Conservation (phyloP, 2,329 filamentous ascomycete genomes). For the Fusarium neocosmosporiellum region DNA sequence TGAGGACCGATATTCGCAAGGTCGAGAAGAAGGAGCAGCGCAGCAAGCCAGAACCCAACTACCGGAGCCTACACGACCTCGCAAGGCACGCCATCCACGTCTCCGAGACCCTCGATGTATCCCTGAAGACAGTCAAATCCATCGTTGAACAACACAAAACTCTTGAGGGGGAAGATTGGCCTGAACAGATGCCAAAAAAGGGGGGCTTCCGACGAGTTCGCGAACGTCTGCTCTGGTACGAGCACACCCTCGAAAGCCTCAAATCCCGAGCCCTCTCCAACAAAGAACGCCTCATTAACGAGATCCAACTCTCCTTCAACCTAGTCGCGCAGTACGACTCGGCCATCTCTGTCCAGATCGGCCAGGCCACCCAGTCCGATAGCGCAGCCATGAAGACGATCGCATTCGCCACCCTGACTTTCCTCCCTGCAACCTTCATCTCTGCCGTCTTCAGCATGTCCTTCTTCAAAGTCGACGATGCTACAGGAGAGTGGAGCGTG, state of each 20-base stretch:
- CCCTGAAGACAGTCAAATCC: constrained; percentile 44
- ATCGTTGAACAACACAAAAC: constrained; percentile 48
- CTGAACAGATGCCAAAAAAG: neutral
- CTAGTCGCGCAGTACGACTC: constrained; percentile 56
- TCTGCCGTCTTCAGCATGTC: constrained; percentile 60
- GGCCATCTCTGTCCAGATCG: constrained; percentile 52
- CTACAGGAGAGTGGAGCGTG: constrained; percentile 41
- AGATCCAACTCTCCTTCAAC: constrained; percentile 66
- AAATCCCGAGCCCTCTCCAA: constrained; percentile 52
- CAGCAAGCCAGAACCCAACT: constrained; percentile 47
- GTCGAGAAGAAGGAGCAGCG: constrained; percentile 44
- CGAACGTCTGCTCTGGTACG: constrained; percentile 47
- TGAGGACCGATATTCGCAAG: constrained; percentile 49
- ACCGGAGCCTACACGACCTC: constrained; percentile 53
- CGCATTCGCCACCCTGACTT: constrained; percentile 59
- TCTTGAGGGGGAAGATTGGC: constrained; percentile 13
- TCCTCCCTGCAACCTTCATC: constrained; percentile 64
- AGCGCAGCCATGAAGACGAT: constrained; percentile 64
- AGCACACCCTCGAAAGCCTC: constrained; percentile 50
- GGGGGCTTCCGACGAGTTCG: constrained; percentile 38
- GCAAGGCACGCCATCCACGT: constrained; percentile 58
- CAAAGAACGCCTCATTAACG: constrained; percentile 60
- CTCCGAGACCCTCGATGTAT: constrained; percentile 54
- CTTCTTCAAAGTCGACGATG: constrained; percentile 52
- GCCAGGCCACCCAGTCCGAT: constrained; percentile 55